A percentile compares a stretch with the other conserved stretches of the same genome.
Conservation (phyloP, 2,329 filamentous ascomycete species). For the Annulohypoxylon truncatum region DNA sequence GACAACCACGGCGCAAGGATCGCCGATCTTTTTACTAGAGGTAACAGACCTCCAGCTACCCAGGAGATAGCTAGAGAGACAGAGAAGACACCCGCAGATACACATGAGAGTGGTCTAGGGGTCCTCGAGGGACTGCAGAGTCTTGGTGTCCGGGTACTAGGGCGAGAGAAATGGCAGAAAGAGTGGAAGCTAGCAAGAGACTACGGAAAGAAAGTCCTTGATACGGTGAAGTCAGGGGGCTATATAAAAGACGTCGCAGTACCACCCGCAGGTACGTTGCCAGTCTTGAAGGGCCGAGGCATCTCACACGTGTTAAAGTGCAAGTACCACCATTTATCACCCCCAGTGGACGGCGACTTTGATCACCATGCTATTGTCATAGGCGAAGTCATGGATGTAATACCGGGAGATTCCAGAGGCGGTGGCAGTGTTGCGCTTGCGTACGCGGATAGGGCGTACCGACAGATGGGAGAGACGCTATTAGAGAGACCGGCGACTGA, state of each 20-base stretch:
- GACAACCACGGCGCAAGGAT: constrained; percentile 60
- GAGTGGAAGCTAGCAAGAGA: constrained; percentile 36
- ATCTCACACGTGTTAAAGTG: constrained; percentile 59
- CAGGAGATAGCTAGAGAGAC: constrained; percentile 17
- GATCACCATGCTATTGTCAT: constrained; percentile 39
- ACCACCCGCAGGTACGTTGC: constrained; percentile 50
- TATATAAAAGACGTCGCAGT: constrained; percentile 1
- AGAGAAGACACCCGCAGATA: constrained; percentile 21
- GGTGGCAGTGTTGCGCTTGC: constrained; percentile 30
- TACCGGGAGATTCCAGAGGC: constrained; percentile 17
- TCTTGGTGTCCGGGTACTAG: constrained; percentile 40
- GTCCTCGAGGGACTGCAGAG: constrained; percentile 54
- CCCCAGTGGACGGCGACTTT: constrained; percentile 18
- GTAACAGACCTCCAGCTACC: constrained; percentile 51
- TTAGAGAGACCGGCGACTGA: constrained; percentile 22
- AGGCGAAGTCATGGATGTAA: constrained; percentile 39
- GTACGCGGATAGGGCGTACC: constrained; percentile 40
- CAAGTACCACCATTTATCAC: constrained; percentile 20
- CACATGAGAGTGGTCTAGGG: constrained; percentile 47
- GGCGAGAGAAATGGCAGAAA: constrained; percentile 22
- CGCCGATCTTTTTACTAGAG: constrained; percentile 64
- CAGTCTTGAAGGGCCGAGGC: constrained; percentile 62
- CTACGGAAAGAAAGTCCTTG: background rate
- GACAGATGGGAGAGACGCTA: constrained; percentile 34
- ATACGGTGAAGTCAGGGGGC: background rate